A percentile compares a stretch with the other conserved stretches of the same genome.
These are phyloP conservation scores for Phenoliferia sp. DNA, from an alignment of 1,284 basidiomycete genomes.

Conservation along the genomic window DNA sequence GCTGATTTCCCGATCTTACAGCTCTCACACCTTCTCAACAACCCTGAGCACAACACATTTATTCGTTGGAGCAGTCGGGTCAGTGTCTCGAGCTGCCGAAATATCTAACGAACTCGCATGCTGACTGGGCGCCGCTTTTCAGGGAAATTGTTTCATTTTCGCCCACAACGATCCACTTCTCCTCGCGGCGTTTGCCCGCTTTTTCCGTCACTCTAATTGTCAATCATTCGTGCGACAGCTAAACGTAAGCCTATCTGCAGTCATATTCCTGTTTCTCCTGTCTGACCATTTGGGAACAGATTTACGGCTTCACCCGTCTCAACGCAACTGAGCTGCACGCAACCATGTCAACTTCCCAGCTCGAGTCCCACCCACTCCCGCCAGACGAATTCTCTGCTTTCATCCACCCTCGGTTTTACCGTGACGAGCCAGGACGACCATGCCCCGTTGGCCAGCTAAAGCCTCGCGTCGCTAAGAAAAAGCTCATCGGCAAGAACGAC, in stretches of 20 bases:
- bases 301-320: background rate
- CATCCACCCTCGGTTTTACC: background rate
- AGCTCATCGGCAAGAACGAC: background rate
- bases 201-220: conserved; percentile 14
- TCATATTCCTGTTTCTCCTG: background rate
- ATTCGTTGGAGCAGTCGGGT: background rate
- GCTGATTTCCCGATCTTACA: background rate
- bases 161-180: conserved; percentile 11
- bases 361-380: conserved; percentile 10
- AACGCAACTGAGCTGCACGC: background rate
- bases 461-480: background rate
- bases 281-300: no score
- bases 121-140: background rate
- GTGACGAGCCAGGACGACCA: background rate
- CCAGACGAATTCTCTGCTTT: conserved; percentile 1
- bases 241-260: background rate
- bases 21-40: background rate
- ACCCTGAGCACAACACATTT: background rate
- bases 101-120: background rate
- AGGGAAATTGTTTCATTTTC: conserved; percentile 8
- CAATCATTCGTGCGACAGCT: conserved; percentile 5
- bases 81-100: background rate
- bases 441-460: background rate
- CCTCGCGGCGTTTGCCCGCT: conserved; percentile 3
- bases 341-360: background rate